Percentiles rank a stretch among this genome's conserved stretches.
These are phyloP conservation scores for Gossypium thurberi DNA, from an alignment of 345 rosid species.

Conservation along the genomic window DNA sequence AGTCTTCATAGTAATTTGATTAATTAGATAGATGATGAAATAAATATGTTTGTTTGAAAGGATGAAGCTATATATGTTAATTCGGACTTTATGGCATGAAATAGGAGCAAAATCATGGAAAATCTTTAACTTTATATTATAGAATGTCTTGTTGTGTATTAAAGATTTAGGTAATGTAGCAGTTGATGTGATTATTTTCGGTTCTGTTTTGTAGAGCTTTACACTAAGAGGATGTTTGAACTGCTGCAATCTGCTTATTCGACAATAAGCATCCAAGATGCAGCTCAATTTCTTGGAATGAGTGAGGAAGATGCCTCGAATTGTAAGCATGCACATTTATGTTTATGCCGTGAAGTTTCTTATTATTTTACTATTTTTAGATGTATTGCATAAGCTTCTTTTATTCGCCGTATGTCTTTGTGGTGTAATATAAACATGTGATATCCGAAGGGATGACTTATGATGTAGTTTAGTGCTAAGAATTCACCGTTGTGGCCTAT, in stretches of 20 bases:
- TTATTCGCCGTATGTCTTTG: neutral
- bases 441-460: neutral
- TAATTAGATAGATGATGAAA: constrained; percentile 23
- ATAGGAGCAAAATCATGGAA: neutral
- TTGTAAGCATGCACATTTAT: constrained; percentile 43
- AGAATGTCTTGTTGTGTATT: neutral
- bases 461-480: constrained; percentile 46
- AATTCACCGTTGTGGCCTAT: constrained; percentile 84
- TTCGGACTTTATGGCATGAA: neutral
- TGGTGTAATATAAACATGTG: neutral
- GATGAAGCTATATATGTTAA: neutral
- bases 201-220: constrained; percentile 47
- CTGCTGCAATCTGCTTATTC: constrained; percentile 80
- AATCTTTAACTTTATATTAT: neutral
- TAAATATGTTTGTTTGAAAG: neutral
- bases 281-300: constrained; percentile 85
- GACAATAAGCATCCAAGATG: constrained; percentile 59
- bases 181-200: neutral
- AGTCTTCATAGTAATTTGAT: neutral
- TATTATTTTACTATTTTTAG: neutral
- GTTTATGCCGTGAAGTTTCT: neutral
- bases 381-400: neutral
- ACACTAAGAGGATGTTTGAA: constrained; percentile 74
- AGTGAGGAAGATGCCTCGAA: constrained; percentile 63
- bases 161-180: neutral